Evolutionary conservation across 2,329 filamentous ascomycete genomes (phyloP).

Genomic region (Xylaria sp.): DNA sequence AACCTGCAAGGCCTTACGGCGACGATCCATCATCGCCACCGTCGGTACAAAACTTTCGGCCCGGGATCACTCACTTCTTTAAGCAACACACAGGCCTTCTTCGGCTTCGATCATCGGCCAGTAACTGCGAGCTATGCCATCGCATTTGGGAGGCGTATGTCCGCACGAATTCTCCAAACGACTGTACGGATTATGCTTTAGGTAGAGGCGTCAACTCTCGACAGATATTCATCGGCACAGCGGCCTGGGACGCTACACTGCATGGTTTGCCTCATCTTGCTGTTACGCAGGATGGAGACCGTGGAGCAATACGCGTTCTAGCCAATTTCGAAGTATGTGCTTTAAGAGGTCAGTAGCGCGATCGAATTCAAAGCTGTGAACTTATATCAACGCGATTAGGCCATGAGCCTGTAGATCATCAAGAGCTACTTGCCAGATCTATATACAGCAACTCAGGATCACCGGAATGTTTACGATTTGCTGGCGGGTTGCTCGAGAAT

Average conservation of each 20-base stretch:
- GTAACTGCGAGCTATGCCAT: background rate
- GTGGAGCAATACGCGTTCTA: background rate
- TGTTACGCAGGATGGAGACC: conserved; percentile 4
- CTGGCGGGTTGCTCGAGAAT: conserved; percentile 2
- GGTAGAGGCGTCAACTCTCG: background rate
- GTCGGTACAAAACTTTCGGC: background rate
- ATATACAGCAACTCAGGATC: conserved; percentile 4
- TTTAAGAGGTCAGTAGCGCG: conserved; percentile 1
- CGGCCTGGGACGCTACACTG: background rate
- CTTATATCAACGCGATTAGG: background rate
- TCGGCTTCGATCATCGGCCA: background rate
- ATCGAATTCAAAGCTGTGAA: background rate
- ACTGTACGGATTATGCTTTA: conserved; percentile 8
- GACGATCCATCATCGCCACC: background rate
- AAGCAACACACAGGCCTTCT: conserved; percentile 1
- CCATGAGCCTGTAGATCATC: background rate
- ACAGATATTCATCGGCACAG: conserved; percentile 9
- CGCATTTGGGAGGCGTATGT: conserved; percentile 2
- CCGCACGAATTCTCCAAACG: background rate
- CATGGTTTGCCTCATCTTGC: background rate
- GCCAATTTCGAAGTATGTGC: conserved; percentile 5
- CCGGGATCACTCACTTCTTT: conserved; percentile 3
- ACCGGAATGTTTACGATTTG: conserved; percentile 1
- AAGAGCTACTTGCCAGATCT: conserved; percentile 9
- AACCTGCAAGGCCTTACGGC: background rate